Base-by-base conservation (phyloP, 2,329 filamentous ascomycete genomes). In the Epichloe hybrida region DNA sequence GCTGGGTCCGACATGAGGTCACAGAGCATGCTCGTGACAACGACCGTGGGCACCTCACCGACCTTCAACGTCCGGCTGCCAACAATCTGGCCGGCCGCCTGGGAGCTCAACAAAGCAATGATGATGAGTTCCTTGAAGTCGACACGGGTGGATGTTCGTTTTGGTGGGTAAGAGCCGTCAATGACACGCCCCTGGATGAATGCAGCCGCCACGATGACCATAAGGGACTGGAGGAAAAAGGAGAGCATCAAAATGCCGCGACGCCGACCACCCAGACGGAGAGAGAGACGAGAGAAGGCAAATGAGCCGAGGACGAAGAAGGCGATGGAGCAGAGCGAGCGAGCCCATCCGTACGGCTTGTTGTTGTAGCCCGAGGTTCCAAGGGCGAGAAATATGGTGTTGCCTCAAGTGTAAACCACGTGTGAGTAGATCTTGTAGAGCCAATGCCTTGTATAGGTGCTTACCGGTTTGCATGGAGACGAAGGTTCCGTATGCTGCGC, bases 341-440 rank as follows among this genome's bases (percentile, higher is more conserved):
- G 57, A 36, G 74, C 64, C 75, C 73, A 79, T 50, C 73, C 76
- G 50, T 68, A 68, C 3, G 75, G 74, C 52, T 76, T 66, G 52
- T 66, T 67, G 20, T 68, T 61, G 3, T 75, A 77, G 45, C 79
- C 75, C 34, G 65, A 64, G 12, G 76, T 73, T 50, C 77, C 78
- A 21, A 83, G 74, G 17, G 75, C 78, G 39, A 83, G 69, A 64
- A 82, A 81, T 57, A 83, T 74, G 9, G 79, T 82, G 63, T 83
- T 83, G 39, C 79, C 78, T 66, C 40, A 31, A 35, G 13, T 34
- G 23, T 13, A 31, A 34, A 42, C n/a, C 21, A 20, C 23, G 8
- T 11, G 37, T 47, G 46, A 41, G 27, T 31, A 8, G 7, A 7
- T 31, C 7, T 31, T 31, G 27, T 31, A 31, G 27, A 31, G 40